A percentile compares a stretch with the other conserved stretches of the same genome.
Evolutionary conservation across 2,329 filamentous ascomycete genomes (phyloP).

Genomic region (Epicoccum nigrum): DNA sequence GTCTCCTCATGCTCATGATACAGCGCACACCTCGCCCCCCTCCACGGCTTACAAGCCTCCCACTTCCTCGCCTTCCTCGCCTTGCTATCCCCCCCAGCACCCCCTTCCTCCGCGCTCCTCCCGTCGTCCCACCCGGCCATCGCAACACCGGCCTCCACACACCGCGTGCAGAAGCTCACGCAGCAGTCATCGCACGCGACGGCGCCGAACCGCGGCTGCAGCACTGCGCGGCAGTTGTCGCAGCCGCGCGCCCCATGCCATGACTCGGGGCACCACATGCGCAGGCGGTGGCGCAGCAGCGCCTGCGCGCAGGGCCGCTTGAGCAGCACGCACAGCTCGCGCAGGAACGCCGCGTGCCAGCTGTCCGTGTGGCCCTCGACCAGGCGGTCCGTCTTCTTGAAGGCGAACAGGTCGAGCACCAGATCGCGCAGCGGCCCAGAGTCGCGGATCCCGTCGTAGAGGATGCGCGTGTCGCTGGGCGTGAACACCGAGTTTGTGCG

Average conservation of each 20-base stretch:
- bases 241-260: conserved; percentile 46
- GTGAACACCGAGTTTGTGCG: conserved; percentile 57
- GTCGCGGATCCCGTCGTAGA: conserved; percentile 54
- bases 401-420: conserved; percentile 58
- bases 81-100: conserved; percentile 24
- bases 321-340: conserved; percentile 54
- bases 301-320: conserved; percentile 54
- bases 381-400: conserved; percentile 59
- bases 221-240: conserved; percentile 43
- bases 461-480: conserved; percentile 55
- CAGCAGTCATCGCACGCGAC: conserved; percentile 51
- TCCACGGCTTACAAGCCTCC: conserved; percentile 49
- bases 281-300: conserved; percentile 50
- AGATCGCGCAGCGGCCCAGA: conserved; percentile 49
- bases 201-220: conserved; percentile 49
- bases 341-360: conserved; percentile 57
- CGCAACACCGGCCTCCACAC: conserved; percentile 43
- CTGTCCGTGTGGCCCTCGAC: conserved; percentile 54
- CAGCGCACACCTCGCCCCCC: conserved; percentile 41
- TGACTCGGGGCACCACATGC: conserved; percentile 48
- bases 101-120: conserved; percentile 23
- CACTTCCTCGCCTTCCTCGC: conserved; percentile 39
- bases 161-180: conserved; percentile 50
- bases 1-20: conserved; percentile 50
- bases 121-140: conserved; percentile 42